Conservation (phyloP, 495 filamentous ascomycete genomes). For the Talaromyces ruber region DNA sequence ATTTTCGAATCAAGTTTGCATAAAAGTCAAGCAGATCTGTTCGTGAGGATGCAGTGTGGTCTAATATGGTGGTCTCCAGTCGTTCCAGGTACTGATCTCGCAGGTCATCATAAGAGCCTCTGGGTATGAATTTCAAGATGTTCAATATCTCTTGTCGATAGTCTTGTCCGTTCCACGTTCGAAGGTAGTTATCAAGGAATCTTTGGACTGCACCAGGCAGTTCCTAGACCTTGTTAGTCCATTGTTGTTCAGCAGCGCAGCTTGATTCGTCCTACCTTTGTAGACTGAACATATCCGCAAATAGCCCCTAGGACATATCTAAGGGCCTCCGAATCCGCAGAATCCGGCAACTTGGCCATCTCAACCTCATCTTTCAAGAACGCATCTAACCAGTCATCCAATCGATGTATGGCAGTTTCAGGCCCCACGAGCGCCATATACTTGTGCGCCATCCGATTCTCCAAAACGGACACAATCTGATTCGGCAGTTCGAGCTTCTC, state of each 20-base stretch:
- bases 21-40: conserved; percentile 59
- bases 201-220: conserved; percentile 50
- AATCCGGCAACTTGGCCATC: conserved; percentile 38
- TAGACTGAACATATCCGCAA: conserved; percentile 49
- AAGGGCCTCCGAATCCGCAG: conserved; percentile 37
- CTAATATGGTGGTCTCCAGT: conserved; percentile 50
- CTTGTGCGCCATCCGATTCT: conserved; percentile 71
- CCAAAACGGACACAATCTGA: conserved; percentile 68
- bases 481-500: conserved; percentile 76
- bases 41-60: conserved; percentile 40
- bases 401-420: conserved; percentile 42
- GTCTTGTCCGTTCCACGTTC: conserved; percentile 58
- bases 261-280: conserved; percentile 44
- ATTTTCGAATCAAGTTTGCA: conserved; percentile 58
- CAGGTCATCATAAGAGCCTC: conserved; percentile 49
- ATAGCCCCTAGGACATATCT: conserved; percentile 46
- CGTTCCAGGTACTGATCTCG: conserved; percentile 36
- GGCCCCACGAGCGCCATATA: conserved; percentile 57
- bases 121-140: conserved; percentile 54
- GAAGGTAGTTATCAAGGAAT: conserved; percentile 56
- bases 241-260: not conserved
- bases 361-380: conserved; percentile 52
- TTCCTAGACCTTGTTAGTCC: conserved; percentile 35
- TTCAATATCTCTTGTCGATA: conserved; percentile 53
- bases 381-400: conserved; percentile 58